These are phyloP conservation scores for Boletus huronensis DNA, from an alignment of 768 basidiomycete genomes.

Conservation along the genomic window DNA sequence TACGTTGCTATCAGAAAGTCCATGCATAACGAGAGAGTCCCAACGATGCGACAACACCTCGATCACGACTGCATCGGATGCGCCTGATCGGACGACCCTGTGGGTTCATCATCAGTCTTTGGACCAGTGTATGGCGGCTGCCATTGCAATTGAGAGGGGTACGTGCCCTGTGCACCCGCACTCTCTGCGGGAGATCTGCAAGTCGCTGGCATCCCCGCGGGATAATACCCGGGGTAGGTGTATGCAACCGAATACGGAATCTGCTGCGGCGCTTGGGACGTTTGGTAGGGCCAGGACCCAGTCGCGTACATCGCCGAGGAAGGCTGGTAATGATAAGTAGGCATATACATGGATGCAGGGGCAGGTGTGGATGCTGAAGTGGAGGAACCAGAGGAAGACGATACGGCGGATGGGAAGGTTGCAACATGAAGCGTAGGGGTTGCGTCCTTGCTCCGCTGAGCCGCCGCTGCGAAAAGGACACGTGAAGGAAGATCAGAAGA, in stretches of 20 bases:
- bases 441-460: slow-evolving; percentile 11
- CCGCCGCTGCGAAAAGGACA: slow-evolving; percentile 12
- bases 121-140: slow-evolving; percentile 36
- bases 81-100: slow-evolving; percentile 23
- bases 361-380: slow-evolving; percentile 16
- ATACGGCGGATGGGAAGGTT: slow-evolving; percentile 20
- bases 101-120: slow-evolving; percentile 34
- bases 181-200: slow-evolving; percentile 15
- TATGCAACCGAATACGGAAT: slow-evolving; percentile 21
- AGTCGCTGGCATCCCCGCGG: slow-evolving; percentile 8
- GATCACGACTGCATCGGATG: slow-evolving; percentile 13
- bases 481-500: slow-evolving; percentile 11
- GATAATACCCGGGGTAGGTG: slow-evolving; percentile 23
- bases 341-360: slow-evolving; percentile 19
- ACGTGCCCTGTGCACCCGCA: slow-evolving; percentile 23
- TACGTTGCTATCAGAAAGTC: slow-evolving; percentile 10
- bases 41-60: not conserved
- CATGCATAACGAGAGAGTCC: not conserved
- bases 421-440: slow-evolving; percentile 21
- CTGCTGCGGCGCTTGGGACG: slow-evolving; percentile 19
- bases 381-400: slow-evolving; percentile 23
- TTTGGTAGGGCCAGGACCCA: slow-evolving; percentile 35
- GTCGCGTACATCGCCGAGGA: slow-evolving; percentile 17
- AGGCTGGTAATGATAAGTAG: slow-evolving; percentile 22
- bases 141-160: slow-evolving; percentile 32